A percentile compares a stretch with the other conserved stretches of the same genome.
Conservation (phyloP, 352 stramenopile species). For the Phytophthora europaea region DNA sequence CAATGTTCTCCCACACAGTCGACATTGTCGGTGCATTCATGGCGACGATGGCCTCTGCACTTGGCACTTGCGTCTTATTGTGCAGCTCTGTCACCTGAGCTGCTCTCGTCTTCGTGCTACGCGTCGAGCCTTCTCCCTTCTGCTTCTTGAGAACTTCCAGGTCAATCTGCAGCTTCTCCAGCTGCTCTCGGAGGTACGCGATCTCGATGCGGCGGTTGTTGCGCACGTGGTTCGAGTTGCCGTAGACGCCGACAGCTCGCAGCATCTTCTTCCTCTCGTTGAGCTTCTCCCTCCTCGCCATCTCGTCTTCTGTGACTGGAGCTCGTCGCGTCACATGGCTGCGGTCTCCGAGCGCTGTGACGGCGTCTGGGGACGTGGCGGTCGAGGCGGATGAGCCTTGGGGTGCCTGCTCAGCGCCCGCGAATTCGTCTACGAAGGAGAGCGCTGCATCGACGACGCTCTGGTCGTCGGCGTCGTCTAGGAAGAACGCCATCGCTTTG, state of each 20-base stretch:
- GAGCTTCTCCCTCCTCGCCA: slow-evolving; percentile 6
- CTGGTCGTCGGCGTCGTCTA: slow-evolving; percentile 23
- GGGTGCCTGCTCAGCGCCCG: background rate
- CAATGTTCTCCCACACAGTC: slow-evolving; percentile 37
- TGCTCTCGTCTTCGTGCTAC: background rate
- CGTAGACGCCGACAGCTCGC: slow-evolving; percentile 29
- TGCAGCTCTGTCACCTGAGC: background rate
- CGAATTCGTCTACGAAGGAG: slow-evolving; percentile 41
- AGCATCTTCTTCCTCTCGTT: slow-evolving; percentile 38
- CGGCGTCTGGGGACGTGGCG: background rate
- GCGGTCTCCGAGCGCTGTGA: background rate
- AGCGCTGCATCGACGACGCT: slow-evolving; percentile 36
- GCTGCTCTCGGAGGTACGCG: slow-evolving; percentile 41
- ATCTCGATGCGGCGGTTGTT: slow-evolving; percentile 53
- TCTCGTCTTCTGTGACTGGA: background rate
- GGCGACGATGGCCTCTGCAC: slow-evolving; percentile 11
- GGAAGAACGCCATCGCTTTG: slow-evolving; percentile 26
- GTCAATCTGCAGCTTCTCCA: slow-evolving; percentile 44
- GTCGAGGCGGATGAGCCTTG: background rate
- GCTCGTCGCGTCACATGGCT: background rate
- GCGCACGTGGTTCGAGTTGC: slow-evolving; percentile 44
- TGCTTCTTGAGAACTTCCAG: slow-evolving; percentile 33
- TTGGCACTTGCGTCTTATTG: background rate
- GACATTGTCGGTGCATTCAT: slow-evolving; percentile 20
- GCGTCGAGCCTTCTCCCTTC: slow-evolving; percentile 6